phyloP scores from a whole-genome alignment of 2,329 filamentous ascomycete species.

The Xylariomycetidae sp. region DNA sequence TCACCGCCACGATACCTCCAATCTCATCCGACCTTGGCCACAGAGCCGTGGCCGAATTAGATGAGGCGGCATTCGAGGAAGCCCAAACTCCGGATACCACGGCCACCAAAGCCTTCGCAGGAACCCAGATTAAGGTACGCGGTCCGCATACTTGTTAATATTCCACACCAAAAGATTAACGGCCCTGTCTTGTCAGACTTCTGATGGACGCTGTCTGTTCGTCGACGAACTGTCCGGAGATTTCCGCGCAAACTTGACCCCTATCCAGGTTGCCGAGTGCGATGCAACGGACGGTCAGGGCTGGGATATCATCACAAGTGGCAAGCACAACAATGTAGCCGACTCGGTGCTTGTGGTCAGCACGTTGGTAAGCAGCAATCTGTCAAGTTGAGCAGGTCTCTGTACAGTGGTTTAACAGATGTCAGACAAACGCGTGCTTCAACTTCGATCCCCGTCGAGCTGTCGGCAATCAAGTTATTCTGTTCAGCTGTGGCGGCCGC shows the following conservation, averaged over 20 bases:
- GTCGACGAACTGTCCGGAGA: conserved; percentile 40
- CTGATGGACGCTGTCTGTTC: conserved; percentile 36
- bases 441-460: conserved; percentile 52
- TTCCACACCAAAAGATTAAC: too few species aligned
- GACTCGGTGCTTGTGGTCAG: conserved; percentile 49
- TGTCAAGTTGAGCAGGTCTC: not conserved
- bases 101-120: conserved; percentile 36
- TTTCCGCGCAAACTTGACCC: conserved; percentile 39
- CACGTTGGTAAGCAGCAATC: conserved; percentile 35
- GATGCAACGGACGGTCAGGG: conserved; percentile 34
- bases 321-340: conserved; percentile 45
- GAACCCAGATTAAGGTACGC: conserved; percentile 33
- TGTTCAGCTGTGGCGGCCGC: conserved; percentile 56
- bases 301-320: conserved; percentile 41
- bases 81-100: conserved; percentile 37
- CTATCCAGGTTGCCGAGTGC: conserved; percentile 36
- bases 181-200: too few species aligned
- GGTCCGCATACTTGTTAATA: too few species aligned
- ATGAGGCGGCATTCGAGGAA: conserved; percentile 35
- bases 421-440: conserved; percentile 53
- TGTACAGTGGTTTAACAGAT: too few species aligned
- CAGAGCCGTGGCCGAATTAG: conserved; percentile 28
- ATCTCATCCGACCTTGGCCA: conserved; percentile 1
- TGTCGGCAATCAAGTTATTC: conserved; percentile 46
- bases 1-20: conserved; percentile 9